These are phyloP conservation scores for Castanea mollissima DNA, from an alignment of 306 rosid genomes.

Conservation along the genomic window DNA sequence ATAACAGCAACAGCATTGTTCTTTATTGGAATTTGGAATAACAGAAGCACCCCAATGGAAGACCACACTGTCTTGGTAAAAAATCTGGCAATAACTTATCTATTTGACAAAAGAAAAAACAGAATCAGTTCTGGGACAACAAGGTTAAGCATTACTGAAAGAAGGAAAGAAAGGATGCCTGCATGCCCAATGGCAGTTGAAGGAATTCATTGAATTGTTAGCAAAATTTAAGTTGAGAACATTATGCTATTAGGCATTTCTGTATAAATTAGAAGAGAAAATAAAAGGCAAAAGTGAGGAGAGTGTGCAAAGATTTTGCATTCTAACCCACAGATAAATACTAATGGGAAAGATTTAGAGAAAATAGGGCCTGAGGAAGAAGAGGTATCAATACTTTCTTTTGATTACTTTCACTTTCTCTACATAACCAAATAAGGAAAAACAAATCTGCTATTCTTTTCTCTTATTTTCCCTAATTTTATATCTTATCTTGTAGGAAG, in stretches of 20 bases:
- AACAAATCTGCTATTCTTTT: background rate
- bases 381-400: background rate
- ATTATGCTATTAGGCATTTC: background rate
- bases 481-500: background rate
- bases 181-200: background rate
- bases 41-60: background rate
- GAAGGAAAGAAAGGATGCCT: background rate
- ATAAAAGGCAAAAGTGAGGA: background rate
- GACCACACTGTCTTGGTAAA: background rate
- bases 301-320: background rate
- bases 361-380: background rate
- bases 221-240: background rate
- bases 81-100: background rate
- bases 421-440: background rate
- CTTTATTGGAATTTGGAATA: background rate
- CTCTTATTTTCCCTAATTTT: background rate
- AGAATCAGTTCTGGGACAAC: background rate
- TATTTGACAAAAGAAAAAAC: background rate
- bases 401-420: background rate
- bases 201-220: background rate
- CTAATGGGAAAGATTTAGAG: background rate
- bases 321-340: background rate
- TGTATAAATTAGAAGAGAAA: background rate
- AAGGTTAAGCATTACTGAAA: background rate
- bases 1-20: background rate